Percentiles rank a stretch among this genome's conserved stretches.
Conservation (phyloP, 495 filamentous ascomycete genomes). For the Rhypophila decipiens region DNA sequence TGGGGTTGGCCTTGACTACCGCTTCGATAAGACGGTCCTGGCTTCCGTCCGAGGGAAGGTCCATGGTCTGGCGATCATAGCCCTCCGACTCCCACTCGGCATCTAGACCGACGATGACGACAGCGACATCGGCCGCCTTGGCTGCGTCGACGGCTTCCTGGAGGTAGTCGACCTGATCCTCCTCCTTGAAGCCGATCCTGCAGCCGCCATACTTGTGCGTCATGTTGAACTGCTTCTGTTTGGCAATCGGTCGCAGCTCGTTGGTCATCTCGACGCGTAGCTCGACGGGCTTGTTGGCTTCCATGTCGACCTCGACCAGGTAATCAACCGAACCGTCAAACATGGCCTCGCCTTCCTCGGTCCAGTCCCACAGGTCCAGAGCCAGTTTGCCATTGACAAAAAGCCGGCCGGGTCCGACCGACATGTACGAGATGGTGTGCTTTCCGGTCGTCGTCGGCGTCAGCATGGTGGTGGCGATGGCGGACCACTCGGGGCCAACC, state of each 20-base stretch:
- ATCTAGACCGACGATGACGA: slow-evolving; percentile 75
- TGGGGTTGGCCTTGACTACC: slow-evolving; percentile 64
- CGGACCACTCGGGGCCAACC: slow-evolving; percentile 55
- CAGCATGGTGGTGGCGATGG: slow-evolving; percentile 49
- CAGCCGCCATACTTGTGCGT: slow-evolving; percentile 64
- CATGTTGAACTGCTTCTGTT: slow-evolving; percentile 43
- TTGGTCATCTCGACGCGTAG: slow-evolving; percentile 55
- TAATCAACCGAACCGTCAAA: slow-evolving; percentile 53
- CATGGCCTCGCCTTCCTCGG: slow-evolving; percentile 58
- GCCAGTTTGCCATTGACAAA: slow-evolving; percentile 63
- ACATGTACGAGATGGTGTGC: slow-evolving; percentile 72
- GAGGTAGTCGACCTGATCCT: slow-evolving; percentile 63
- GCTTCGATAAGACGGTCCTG: slow-evolving; percentile 69
- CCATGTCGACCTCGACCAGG: slow-evolving; percentile 46
- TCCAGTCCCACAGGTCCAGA: slow-evolving; percentile 70
- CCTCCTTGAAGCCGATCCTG: slow-evolving; percentile 68
- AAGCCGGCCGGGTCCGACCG: slow-evolving; percentile 65
- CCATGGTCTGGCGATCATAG: slow-evolving; percentile 77
- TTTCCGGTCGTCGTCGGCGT: slow-evolving; percentile 50
- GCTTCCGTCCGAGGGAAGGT: slow-evolving; percentile 61
- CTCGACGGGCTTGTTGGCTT: slow-evolving; percentile 41
- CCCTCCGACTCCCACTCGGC: slow-evolving; percentile 88
- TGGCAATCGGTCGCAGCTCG: slow-evolving; percentile 48
- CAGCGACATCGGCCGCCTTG: slow-evolving; percentile 61
- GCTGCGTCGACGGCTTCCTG: slow-evolving; percentile 66